Evolutionary conservation across 2,329 filamentous ascomycete species (phyloP).

Genomic region (Pyricularia pennisetigena): DNA sequence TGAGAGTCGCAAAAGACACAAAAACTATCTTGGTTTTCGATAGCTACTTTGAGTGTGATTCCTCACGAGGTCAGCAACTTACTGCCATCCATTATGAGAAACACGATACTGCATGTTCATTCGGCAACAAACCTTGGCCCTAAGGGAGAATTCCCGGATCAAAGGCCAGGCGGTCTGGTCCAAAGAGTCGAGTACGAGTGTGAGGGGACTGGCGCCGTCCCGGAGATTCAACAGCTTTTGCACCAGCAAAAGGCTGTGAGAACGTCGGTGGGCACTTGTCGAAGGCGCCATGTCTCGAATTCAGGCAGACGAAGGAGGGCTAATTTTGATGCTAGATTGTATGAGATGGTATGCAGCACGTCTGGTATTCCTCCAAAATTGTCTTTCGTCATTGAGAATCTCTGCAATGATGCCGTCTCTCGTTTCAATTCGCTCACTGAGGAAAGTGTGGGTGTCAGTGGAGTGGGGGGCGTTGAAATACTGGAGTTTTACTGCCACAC

Average conservation of each 20-base stretch:
- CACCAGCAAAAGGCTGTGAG: constrained; percentile 16
- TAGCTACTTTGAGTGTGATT: constrained; percentile 25
- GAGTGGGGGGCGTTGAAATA: not conserved
- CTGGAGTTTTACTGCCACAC: not conserved
- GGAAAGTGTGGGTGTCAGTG: not conserved
- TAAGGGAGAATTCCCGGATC: constrained; percentile 60
- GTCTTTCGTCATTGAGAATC: not conserved
- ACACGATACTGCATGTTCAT: not conserved
- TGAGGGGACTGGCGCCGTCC: constrained; percentile 65
- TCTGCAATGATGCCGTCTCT: not conserved
- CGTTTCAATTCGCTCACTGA: not conserved
- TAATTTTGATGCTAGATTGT: not conserved
- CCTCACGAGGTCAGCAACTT: not conserved
- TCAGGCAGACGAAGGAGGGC: not conserved
- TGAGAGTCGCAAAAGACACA: constrained; percentile 67
- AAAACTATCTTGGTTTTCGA: constrained; percentile 63
- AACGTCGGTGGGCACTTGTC: constrained; percentile 13
- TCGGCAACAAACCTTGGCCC: constrained; percentile 56
- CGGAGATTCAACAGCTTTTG: constrained; percentile 17
- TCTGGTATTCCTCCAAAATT: not conserved
- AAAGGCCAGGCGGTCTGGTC: constrained; percentile 70
- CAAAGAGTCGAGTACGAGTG: constrained; percentile 72
- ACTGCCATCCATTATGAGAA: not conserved
- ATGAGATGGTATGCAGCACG: not conserved
- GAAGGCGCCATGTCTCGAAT: constrained; percentile 11